Conservation (phyloP, 352 stramenopile species). For the Elongisporangium anandrum region DNA sequence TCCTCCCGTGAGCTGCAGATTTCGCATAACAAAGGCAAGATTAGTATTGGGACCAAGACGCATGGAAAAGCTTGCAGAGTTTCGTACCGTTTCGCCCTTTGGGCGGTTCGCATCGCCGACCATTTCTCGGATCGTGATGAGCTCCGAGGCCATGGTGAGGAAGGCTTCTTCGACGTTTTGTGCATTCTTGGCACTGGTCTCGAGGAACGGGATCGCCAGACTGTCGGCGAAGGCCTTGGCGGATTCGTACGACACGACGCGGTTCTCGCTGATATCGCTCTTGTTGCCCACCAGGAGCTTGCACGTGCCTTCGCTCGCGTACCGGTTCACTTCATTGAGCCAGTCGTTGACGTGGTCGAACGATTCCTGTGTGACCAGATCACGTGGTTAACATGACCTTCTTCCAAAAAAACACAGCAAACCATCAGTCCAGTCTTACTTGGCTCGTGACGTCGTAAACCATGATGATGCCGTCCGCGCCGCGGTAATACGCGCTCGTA, state of each 20-base stretch:
- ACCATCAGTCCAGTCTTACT: slow-evolving; percentile 19
- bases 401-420: neutral
- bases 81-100: slow-evolving; percentile 56
- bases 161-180: slow-evolving; percentile 99
- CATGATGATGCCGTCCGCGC: slow-evolving; percentile 97
- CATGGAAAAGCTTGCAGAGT: neutral
- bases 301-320: slow-evolving; percentile 97
- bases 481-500: slow-evolving; percentile 98
- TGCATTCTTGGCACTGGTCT: slow-evolving; percentile 98
- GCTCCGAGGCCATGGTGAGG: slow-evolving; percentile 98
- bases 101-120: slow-evolving; percentile 69
- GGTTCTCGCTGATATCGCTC: slow-evolving; percentile 96
- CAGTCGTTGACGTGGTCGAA: slow-evolving; percentile 99
- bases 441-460: slow-evolving; percentile 99
- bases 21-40: neutral
- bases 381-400: neutral
- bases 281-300: slow-evolving; percentile 99
- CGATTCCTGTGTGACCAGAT: slow-evolving; percentile 74
- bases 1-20: neutral
- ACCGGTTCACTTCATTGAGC: slow-evolving; percentile 98
- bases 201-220: slow-evolving; percentile 97
- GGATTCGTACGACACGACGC: slow-evolving; percentile 94
- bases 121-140: slow-evolving; percentile 92
- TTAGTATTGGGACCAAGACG: neutral
- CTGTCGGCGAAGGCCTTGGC: slow-evolving; percentile 97